Conservation (phyloP, 1,139 yeast species). For the Hyphopichia buzzinii region DNA sequence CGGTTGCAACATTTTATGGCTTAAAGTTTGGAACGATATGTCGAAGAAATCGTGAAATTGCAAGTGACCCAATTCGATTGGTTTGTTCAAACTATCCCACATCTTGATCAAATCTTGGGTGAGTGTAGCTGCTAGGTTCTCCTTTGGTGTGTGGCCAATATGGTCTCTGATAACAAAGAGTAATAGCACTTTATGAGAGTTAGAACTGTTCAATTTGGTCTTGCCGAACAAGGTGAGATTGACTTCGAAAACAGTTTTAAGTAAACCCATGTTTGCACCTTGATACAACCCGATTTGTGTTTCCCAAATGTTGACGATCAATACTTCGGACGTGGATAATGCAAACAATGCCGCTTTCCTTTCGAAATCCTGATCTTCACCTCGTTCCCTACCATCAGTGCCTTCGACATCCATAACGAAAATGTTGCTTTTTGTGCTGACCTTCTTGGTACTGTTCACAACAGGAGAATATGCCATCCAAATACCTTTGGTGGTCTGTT, state of each 20-base stretch:
- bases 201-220: constrained; percentile 30
- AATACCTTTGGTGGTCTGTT: constrained; percentile 93
- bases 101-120: constrained; percentile 67
- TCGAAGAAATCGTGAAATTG: constrained; percentile 78
- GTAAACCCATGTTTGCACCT: constrained; percentile 94
- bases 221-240: constrained; percentile 75
- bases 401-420: constrained; percentile 96
- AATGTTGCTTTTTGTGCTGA: constrained; percentile 34
- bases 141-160: constrained; percentile 82
- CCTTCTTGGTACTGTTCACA: constrained; percentile 23
- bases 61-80: constrained; percentile 54
- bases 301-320: constrained; percentile 95
- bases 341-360: constrained; percentile 96
- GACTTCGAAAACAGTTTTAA: constrained; percentile 95
- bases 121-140: constrained; percentile 66
- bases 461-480: constrained; percentile 76
- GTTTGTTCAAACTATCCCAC: constrained; percentile 79
- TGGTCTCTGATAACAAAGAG: constrained; percentile 92
- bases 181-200: constrained; percentile 65
- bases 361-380: constrained; percentile 98
- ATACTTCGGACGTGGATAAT: constrained; percentile 82
- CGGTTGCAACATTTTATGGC: constrained; percentile 82
- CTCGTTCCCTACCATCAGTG: constrained; percentile 96
- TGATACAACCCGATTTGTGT: constrained; percentile 95
- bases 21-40: constrained; percentile 72